Base-by-base conservation (phyloP, 345 rosid species). In the Corymbia maculata region DNA sequence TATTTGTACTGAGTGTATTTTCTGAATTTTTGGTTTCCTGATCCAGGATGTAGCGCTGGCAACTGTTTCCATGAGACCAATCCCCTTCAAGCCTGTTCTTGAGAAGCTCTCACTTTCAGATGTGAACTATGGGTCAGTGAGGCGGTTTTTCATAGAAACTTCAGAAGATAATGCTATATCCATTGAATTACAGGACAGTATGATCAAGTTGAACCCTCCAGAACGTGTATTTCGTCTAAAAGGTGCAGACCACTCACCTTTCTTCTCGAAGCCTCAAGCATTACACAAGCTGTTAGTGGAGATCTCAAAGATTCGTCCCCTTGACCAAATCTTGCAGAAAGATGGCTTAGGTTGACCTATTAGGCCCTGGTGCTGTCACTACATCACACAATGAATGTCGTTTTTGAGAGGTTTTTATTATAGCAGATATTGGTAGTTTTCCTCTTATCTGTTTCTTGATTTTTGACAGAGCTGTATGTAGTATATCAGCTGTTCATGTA, bases 251-350 rank as follows among this genome's bases (percentile, higher is more conserved):
- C 99, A 97, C 90, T 96, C 99, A 42, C 99, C 99, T 28, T 97
- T 97, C 92, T 97, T 97, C 93, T 97, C 99, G 15, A 97, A 96
- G 92, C 99, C 99, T 91, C 99, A 96, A 92, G 96, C 98, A 85
- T 92, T 97, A 61, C 99, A 97, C 91, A 96, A 96, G 92, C 53
- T 95, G 90, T 88, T 97, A 88, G 94, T 96, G 90, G 99, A 97
- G 93, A 97, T 97, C 64, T 92, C 98, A 44, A 94, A 90, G 91
- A 88, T 92, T 86, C 92, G 42, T 9, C 84, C 84, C 84, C 49
- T 75, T 6, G 84, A 75, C 14, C 84, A 75, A 75, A 28, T 75
- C 49, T 75, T 75, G 22, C 49, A 75, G 14, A 36, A 75, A 75
- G 84, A 75, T 10, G 49, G 28, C 84, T 10, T 21, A 42, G 84